A percentile compares a stretch with the other conserved stretches of the same genome.
These are phyloP conservation scores for Pseudomicrostroma phylloplanum DNA, from an alignment of 1,284 basidiomycete species.

Conservation along the genomic window DNA sequence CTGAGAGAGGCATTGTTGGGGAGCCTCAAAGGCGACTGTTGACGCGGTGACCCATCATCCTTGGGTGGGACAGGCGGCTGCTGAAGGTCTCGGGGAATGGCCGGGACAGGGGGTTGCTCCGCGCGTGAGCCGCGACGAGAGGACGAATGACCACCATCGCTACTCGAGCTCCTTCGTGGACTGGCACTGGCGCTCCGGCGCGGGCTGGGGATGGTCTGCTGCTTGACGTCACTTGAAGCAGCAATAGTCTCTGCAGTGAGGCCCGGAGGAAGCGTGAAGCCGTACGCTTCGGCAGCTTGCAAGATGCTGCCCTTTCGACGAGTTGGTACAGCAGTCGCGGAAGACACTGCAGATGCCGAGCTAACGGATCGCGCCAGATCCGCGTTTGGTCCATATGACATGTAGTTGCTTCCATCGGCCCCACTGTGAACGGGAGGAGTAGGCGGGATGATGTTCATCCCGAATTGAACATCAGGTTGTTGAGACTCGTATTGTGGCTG, in stretches of 20 bases:
- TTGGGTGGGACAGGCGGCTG: background rate
- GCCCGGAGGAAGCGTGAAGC: background rate
- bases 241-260: background rate
- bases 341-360: background rate
- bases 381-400: background rate
- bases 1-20: background rate
- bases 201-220: too few species aligned
- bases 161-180: too few species aligned
- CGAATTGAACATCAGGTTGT: constrained; percentile 2
- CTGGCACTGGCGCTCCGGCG: too few species aligned
- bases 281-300: background rate
- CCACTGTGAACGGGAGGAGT: constrained; percentile 31
- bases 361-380: background rate
- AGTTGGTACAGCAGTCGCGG: background rate
- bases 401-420: constrained; percentile 11
- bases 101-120: too few species aligned
- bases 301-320: background rate
- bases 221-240: background rate
- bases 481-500: too few species aligned
- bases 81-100: too few species aligned
- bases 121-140: too few species aligned
- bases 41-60: background rate
- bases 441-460: constrained; percentile 42
- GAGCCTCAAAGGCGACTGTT: too few species aligned
- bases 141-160: too few species aligned